Evolutionary conservation across 2,329 filamentous ascomycete genomes (phyloP).

Genomic region (Fusarium oxysporum): DNA sequence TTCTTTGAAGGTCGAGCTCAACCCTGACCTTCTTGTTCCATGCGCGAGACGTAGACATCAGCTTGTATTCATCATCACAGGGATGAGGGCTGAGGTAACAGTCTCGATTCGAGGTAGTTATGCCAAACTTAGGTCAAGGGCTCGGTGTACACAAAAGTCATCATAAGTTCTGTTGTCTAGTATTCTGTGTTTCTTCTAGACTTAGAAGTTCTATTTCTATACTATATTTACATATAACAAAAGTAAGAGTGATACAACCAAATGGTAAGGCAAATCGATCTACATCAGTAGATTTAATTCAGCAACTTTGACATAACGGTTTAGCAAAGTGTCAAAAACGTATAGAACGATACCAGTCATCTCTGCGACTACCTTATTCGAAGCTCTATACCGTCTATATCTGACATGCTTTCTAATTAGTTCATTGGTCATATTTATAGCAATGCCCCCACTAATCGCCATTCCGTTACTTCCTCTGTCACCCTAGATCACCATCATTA

Average conservation of each 20-base stretch:
- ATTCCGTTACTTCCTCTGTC: background rate
- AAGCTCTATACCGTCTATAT: background rate
- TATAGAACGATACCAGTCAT: background rate
- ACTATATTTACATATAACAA: too few species aligned
- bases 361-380: background rate
- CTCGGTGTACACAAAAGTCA: too few species aligned
- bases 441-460: slow-evolving; percentile 42
- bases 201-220: background rate
- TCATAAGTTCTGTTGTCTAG: background rate
- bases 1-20: background rate
- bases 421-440: slow-evolving; percentile 49
- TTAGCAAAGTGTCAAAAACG: background rate
- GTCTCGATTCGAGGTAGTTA: background rate
- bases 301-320: background rate
- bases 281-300: background rate
- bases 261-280: background rate
- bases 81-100: background rate
- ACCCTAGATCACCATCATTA: background rate
- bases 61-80: background rate
- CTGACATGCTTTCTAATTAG: background rate
- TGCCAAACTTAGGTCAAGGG: too few species aligned
- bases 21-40: background rate
- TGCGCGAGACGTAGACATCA: background rate
- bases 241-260: background rate
- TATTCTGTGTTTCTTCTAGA: background rate